Evolutionary conservation across 345 rosid species (phyloP), one percentile per base, ranked within the genome.

Genomic region (Combretum micranthum): DNA sequence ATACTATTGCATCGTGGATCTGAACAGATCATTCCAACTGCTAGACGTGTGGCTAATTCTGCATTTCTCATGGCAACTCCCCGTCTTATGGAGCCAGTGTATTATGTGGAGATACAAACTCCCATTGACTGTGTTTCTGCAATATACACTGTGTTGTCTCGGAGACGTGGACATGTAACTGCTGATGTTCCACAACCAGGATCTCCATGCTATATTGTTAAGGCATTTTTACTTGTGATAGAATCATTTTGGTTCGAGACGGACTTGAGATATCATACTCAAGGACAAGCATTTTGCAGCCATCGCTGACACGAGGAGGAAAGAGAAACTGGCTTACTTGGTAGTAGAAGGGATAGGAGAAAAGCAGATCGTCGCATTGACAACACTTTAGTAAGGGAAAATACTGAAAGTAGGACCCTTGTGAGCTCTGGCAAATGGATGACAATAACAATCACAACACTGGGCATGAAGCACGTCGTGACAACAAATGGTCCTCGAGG

Each of bases 171-270:
- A 37, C 97, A 89, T 63, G 94, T 89, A 50, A 93, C 99, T 16
- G 87, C 97, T 37, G 96, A 93, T 72, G 88, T 93, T 64, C 99
- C 99, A 65, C 99, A 89, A 70, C 97, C 99, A 0, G 96, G 99
- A 60, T 89, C 97, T 13, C 99, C 99, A 0, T 85, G 87, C 52
- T 93, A 93, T 68, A 89, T 85, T 53, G 99, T 93, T 49, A 93
- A 93, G 97, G 67, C 12, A 53, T 22, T 37, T 49, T 17, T 32
- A 9, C 9, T 32, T 58, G n/a, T n/a, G n/a, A n/a, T n/a, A n/a
- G n/a, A n/a, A n/a, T n/a, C n/a, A n/a, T n/a, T n/a, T n/a, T n/a
- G n/a, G n/a, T n/a, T n/a, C n/a, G n/a, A n/a, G n/a, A n/a, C n/a
- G n/a, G n/a, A n/a, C n/a, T n/a, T n/a, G n/a, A n/a, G n/a, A n/a